Evolutionary conservation across 2,329 filamentous ascomycete species (phyloP).

Genomic region (Fusarium nurragi): DNA sequence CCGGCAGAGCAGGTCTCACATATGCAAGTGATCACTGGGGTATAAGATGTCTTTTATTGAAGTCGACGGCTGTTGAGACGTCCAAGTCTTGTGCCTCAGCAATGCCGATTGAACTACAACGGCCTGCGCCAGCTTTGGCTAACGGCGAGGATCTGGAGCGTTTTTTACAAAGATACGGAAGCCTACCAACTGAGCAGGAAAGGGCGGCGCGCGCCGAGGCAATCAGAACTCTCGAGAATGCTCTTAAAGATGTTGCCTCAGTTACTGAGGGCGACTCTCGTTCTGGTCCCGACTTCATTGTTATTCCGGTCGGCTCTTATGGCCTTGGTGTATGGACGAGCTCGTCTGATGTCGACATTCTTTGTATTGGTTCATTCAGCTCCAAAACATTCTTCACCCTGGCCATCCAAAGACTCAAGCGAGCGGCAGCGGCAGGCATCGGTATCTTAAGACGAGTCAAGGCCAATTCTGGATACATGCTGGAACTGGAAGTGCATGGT

Average conservation of each 20-base stretch:
- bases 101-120: conserved; percentile 44
- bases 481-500: conserved; percentile 67
- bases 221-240: conserved; percentile 55
- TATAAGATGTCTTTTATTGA: conserved; percentile 56
- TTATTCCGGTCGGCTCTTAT: conserved; percentile 73
- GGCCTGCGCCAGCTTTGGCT: conserved; percentile 46
- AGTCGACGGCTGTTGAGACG: not conserved
- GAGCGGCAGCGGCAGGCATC: conserved; percentile 55
- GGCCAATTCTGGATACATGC: conserved; percentile 68
- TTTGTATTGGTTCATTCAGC: conserved; percentile 71
- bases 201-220: conserved; percentile 53
- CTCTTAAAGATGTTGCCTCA: conserved; percentile 50
- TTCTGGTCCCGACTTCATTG: conserved; percentile 52
- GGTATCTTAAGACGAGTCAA: conserved; percentile 66
- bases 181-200: conserved; percentile 61
- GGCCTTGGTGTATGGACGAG: conserved; percentile 69
- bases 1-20: not conserved
- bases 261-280: conserved; percentile 15
- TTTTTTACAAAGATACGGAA: conserved; percentile 50
- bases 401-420: conserved; percentile 63
- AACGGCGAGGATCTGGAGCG: conserved; percentile 49
- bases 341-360: conserved; percentile 71
- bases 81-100: conserved; percentile 6
- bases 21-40: conserved; percentile 69
- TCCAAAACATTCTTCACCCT: conserved; percentile 69